Percentiles rank a stretch among this genome's conserved stretches.
phyloP scores from a whole-genome alignment of 2,329 filamentous ascomycete species.

The Stagonosporopsis cucurbitacearum region DNA sequence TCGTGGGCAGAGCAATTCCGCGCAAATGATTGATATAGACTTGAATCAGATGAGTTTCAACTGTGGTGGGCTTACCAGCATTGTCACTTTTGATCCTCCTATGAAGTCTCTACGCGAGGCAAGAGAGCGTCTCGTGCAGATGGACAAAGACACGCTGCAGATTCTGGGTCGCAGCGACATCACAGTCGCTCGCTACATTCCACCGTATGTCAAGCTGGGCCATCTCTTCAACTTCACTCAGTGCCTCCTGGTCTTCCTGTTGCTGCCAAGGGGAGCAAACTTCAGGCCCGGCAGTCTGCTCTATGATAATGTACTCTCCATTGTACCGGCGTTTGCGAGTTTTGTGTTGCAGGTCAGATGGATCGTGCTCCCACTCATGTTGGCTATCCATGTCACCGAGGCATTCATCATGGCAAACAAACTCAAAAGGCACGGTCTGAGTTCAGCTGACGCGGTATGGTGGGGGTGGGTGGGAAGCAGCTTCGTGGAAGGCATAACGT shows the following conservation, averaged over 20 bases:
- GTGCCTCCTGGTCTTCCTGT: conserved; percentile 41
- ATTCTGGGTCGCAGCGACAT: conserved; percentile 67
- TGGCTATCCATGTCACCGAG: conserved; percentile 72
- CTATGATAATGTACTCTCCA: conserved; percentile 53
- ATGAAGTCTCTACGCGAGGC: conserved; percentile 72
- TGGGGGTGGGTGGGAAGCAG: conserved; percentile 61
- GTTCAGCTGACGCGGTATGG: conserved; percentile 56
- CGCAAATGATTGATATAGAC: conserved; percentile 70
- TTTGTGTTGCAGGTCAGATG: conserved; percentile 67
- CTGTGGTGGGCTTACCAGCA: conserved; percentile 57
- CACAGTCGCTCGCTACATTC: conserved; percentile 60
- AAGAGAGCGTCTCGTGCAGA: conserved; percentile 72
- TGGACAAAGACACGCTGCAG: conserved; percentile 68
- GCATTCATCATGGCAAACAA: conserved; percentile 56
- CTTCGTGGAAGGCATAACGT: conserved; percentile 61
- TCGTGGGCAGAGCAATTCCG: conserved; percentile 60
- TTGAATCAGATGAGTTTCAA: conserved; percentile 67
- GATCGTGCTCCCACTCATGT: conserved; percentile 63
- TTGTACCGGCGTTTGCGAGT: conserved; percentile 61
- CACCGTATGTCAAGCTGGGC: conserved; percentile 52
- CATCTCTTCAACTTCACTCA: conserved; percentile 63
- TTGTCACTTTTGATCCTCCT: conserved; percentile 72
- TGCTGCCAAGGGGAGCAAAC: conserved; percentile 38
- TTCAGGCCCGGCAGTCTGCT: conserved; percentile 44
- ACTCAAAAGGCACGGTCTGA: conserved; percentile 61